A percentile compares a stretch with the other conserved stretches of the same genome.
Evolutionary conservation across 805 yeast species (phyloP).

Genomic region (Lipomyces spencermartinsiae): DNA sequence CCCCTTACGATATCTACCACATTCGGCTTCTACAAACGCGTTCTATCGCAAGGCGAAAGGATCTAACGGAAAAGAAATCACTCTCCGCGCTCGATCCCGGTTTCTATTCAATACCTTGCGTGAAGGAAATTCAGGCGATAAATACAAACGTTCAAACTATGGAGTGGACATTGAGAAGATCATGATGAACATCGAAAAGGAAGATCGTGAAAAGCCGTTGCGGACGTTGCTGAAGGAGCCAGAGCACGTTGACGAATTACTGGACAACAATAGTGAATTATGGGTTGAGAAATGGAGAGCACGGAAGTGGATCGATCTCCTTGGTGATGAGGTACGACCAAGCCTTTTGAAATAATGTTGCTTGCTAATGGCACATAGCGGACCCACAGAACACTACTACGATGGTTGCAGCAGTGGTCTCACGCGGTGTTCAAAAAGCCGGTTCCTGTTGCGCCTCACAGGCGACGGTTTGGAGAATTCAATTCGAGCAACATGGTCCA

Average conservation of each 20-base stretch:
- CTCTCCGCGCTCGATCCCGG: constrained; percentile 18
- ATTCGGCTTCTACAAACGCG: neutral
- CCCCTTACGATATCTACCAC: neutral
- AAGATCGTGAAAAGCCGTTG: constrained; percentile 12
- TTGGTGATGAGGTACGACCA: constrained; percentile 62
- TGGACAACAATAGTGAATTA: neutral
- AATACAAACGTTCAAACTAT: constrained; percentile 10
- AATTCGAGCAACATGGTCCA: neutral
- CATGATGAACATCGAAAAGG: constrained; percentile 28
- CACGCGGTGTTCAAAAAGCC: constrained; percentile 58
- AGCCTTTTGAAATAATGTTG: neutral
- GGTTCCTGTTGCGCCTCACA: constrained; percentile 28
- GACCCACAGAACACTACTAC: constrained; percentile 61
- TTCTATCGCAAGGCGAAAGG: constrained; percentile 23
- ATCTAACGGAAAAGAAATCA: constrained; percentile 20
- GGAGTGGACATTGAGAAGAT: constrained; percentile 26
- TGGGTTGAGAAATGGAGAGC: constrained; percentile 76
- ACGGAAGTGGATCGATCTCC: constrained; percentile 62
- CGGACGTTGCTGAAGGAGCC: neutral
- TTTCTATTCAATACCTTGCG: neutral
- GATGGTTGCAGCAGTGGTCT: constrained; percentile 75
- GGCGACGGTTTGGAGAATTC: neutral
- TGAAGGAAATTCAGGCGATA: neutral
- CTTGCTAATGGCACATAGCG: constrained; percentile 36
- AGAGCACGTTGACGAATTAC: neutral